Evolutionary conservation across 2,329 filamentous ascomycete species (phyloP).

Genomic region (Calonectria crousiana): DNA sequence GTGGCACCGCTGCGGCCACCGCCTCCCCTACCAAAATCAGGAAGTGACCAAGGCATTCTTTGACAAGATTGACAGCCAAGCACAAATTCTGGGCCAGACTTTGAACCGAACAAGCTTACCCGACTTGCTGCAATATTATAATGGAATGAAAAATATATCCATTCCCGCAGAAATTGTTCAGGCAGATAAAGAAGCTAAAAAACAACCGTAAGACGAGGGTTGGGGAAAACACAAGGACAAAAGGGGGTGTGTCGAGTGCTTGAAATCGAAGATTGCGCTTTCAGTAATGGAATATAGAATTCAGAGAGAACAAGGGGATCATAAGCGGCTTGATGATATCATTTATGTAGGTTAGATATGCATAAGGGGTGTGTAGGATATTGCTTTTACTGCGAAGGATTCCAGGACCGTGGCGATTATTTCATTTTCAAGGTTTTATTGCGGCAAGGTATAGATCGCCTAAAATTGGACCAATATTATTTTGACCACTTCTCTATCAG

Average conservation of each 20-base stretch:
- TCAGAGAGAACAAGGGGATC: not conserved
- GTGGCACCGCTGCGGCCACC: not conserved
- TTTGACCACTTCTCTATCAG: not conserved
- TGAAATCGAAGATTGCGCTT: not conserved
- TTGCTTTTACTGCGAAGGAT: not conserved
- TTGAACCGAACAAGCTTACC: not conserved
- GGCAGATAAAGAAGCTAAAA: not conserved
- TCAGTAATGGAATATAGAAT: not conserved
- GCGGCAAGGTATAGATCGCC: not conserved
- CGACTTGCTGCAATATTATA: not conserved
- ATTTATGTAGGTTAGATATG: not conserved
- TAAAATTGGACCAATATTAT: not conserved
- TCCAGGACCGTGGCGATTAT: not conserved
- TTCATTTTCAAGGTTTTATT: not conserved
- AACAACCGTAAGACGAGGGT: not conserved
- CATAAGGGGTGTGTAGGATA: not conserved
- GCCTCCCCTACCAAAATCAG: not conserved
- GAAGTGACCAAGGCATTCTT: not conserved
- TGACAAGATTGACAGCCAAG: not conserved
- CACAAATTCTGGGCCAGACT: not conserved
- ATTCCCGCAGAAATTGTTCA: not conserved
- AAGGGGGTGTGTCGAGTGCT: not conserved
- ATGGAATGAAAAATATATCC: not conserved
- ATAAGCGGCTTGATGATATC: not conserved
- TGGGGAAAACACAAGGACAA: not conserved